These are phyloP conservation scores for Barnettozyma salicaria DNA, from an alignment of 805 yeast species.

Conservation along the genomic window DNA sequence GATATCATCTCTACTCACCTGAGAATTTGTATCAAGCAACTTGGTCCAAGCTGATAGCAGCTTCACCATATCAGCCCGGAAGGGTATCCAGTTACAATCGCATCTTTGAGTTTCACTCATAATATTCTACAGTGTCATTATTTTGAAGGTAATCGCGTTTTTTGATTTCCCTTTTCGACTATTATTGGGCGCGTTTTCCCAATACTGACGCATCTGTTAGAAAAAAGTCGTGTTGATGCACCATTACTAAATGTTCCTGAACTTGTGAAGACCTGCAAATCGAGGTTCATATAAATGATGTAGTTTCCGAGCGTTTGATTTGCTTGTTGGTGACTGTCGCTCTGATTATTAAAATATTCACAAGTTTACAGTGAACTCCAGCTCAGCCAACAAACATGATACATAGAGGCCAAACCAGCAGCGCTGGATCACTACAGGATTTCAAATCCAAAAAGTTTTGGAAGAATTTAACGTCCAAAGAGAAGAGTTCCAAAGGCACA, in stretches of 20 bases:
- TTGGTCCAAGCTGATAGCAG: too few species aligned
- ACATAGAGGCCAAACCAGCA: slow-evolving; percentile 10
- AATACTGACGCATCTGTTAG: not conserved
- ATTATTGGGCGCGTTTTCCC: not conserved
- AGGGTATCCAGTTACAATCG: too few species aligned
- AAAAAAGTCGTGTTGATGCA: not conserved
- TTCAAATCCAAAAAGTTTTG: slow-evolving; percentile 5
- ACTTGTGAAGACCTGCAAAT: too few species aligned
- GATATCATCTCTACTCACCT: too few species aligned
- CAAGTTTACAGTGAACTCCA: not conserved
- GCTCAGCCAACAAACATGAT: slow-evolving; percentile 1
- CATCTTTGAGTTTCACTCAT: too few species aligned
- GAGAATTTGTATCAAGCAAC: too few species aligned
- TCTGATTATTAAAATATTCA: not conserved
- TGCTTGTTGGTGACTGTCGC: not conserved
- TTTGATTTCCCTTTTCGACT: not conserved
- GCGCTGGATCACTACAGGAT: slow-evolving; percentile 1
- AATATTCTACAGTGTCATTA: too few species aligned
- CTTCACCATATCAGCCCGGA: too few species aligned
- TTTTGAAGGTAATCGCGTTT: too few species aligned
- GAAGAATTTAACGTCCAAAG: slow-evolving; percentile 6
- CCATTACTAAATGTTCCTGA: too few species aligned
- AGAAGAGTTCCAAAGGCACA: not conserved
- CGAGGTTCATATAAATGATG: too few species aligned
- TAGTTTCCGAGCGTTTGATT: too few species aligned